Conservation (phyloP, 1,284 basidiomycete genomes). For the Sphagnurus paluster region DNA sequence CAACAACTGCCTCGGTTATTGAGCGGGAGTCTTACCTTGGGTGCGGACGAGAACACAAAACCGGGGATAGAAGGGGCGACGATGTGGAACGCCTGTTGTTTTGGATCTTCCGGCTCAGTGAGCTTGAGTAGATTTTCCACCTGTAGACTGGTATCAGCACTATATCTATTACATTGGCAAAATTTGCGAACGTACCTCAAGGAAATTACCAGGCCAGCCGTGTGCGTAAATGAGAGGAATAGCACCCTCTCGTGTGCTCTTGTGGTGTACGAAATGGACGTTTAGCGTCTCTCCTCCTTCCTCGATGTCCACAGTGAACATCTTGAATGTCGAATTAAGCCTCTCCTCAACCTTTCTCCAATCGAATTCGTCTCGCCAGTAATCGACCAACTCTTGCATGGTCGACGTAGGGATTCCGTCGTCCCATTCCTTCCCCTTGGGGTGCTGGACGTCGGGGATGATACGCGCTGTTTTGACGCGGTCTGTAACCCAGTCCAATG, state of each 20-base stretch:
- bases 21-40: not conserved
- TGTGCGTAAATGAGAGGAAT: conserved; percentile 55
- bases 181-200: not conserved
- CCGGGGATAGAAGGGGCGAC: conserved; percentile 1
- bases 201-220: conserved; percentile 33
- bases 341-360: conserved; percentile 46
- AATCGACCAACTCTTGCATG: conserved; percentile 35
- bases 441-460: conserved; percentile 37
- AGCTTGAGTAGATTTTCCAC: not conserved
- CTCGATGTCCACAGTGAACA: conserved; percentile 46
- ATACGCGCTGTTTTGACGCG: conserved; percentile 32
- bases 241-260: conserved; percentile 38
- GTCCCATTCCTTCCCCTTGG: conserved; percentile 37
- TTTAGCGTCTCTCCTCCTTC: conserved; percentile 44
- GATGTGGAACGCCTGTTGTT: not conserved
- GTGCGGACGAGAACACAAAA: not conserved
- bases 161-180: conserved; percentile 25
- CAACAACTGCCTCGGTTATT: not conserved
- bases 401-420: conserved; percentile 40
- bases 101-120: not conserved
- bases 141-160: not conserved
- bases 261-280: conserved; percentile 53
- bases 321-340: conserved; percentile 46
- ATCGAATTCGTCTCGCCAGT: conserved; percentile 47
- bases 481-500: conserved; percentile 30